Percentiles rank a stretch among this genome's conserved stretches.
These are phyloP conservation scores for Larix kaempferi DNA, from an alignment of 75 land plant species.

Conservation along the genomic window DNA sequence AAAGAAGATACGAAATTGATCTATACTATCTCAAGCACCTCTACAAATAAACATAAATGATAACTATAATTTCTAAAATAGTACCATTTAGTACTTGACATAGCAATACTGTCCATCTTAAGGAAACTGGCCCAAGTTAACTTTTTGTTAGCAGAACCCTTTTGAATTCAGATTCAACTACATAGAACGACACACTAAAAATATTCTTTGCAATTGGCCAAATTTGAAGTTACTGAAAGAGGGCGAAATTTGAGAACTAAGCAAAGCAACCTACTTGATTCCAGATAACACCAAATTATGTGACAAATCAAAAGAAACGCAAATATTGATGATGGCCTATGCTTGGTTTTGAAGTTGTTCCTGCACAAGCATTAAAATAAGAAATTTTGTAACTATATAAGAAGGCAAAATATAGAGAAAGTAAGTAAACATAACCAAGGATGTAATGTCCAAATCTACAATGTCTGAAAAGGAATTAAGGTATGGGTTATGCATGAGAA, in stretches of 20 bases:
- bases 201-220: not conserved
- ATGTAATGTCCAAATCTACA: not conserved
- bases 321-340: not conserved
- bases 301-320: not conserved
- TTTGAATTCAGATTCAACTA: not conserved
- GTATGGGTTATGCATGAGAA: not conserved
- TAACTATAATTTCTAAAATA: not conserved
- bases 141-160: not conserved
- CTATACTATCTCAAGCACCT: conserved; percentile 3
- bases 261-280: not conserved
- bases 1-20: not conserved
- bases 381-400: not conserved
- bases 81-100: not conserved
- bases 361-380: conserved; percentile 7
- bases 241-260: not conserved
- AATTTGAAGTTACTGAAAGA: not conserved
- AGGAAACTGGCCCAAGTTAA: not conserved
- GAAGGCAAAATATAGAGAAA: not conserved
- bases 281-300: not conserved
- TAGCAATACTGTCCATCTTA: not conserved
- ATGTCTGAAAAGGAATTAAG: not conserved
- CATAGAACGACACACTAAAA: not conserved
- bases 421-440: not conserved
- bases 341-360: conserved; percentile 11
- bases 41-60: not conserved